Evolutionary conservation across 2,329 filamentous ascomycete species (phyloP), one percentile per base, ranked within the genome.

Genomic region (Colletotrichum sp.): DNA sequence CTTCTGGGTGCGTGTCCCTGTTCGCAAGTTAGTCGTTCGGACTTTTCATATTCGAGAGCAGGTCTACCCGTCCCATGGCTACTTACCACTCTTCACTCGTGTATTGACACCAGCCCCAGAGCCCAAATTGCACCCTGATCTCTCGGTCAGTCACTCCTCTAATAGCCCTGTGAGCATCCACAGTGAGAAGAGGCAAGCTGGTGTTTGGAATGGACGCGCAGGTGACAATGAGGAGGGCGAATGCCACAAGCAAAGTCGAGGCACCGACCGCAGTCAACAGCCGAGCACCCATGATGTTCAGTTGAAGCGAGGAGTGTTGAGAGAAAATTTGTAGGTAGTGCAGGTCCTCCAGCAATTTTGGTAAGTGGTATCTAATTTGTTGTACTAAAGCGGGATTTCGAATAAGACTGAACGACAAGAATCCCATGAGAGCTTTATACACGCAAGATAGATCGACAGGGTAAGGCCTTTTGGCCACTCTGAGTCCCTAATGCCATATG

Each of bases 391-490:
- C n/a, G n/a, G n/a, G n/a, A n/a, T n/a, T n/a, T n/a, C n/a, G n/a
- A n/a, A n/a, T n/a, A 36, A 16, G 34, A 8, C 13, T 16, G 15
- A 15, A 36, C 34, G 34, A 36, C 6, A 1, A 36, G 34, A 36
- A 36, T 36, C 16, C 36, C 36, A 38, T 38, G 6, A 0, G 9
- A n/a, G n/a, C 9, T 48, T 48, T 48, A 21, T 48, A 48, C 1
- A 48, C 3, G 3, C 43, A 4, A 48, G 3, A 48, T 8, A 6
- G 43, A 48, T 48, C 43, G 6, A 21, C 18, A 7, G 18, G 3
- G 18, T 3, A 12, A 12, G 0, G 0, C 3, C 4, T 4, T 2
- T 7, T 2, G 38, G 9, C 38, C 12, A n/a, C 18, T 48, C 18
- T 1, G n/a, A 12, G 6, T 48, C 0, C n/a, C 0, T 13, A 13